Base-by-base conservation (phyloP, 371 early-diverging fungal species). In the Batkoa obscura region DNA sequence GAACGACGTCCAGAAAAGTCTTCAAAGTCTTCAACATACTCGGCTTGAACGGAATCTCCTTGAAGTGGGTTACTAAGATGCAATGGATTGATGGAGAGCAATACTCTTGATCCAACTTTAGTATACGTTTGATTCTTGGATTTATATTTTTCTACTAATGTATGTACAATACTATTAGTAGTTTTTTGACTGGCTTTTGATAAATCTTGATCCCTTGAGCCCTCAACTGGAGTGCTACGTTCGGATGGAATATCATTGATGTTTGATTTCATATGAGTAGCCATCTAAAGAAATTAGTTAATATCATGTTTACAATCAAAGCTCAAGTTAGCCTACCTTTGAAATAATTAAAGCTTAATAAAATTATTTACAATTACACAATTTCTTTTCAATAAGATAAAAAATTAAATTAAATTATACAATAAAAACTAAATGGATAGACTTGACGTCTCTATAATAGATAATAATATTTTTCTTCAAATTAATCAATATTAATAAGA, bases 21-120 rank as follows among this genome's bases (percentile, higher is more conserved):
- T 66, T n/a, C 74, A 64, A 83, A 83, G 58, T 78, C 80, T 31
- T 80, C 70, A 12, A 80, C 85, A 66, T 88, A 86, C 39, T 84
- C 74, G 13, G 72, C 64, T 34, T 30, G 13, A 5, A 55, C 23
- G 35, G 71, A 72, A 3, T 15, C 3, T 4, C 53, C 53, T 36
- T 37, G n/a, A 5, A n/a, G 8, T n/a, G 53, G 38, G 59, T 84
- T 86, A 34, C 71, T 70, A 49, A 72, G 66, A n/a, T 73, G 72
- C 35, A 68, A 67, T 64, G 63, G 59, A 51, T 76, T 80, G 59
- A 74, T 66, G 58, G 66, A 71, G 59, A 74, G 72, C 0, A 87
- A 64, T 6, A 67, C 68, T 3, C 81, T 73, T 41, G 68, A 61
- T 34, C 78, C 75, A 55, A 85, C 71, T 30, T 75, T 72, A 42